Evolutionary conservation across 176 grass and related monocot genomes (phyloP), one percentile per base, ranked within the genome.

Genomic region (Metroxylon sagu): DNA sequence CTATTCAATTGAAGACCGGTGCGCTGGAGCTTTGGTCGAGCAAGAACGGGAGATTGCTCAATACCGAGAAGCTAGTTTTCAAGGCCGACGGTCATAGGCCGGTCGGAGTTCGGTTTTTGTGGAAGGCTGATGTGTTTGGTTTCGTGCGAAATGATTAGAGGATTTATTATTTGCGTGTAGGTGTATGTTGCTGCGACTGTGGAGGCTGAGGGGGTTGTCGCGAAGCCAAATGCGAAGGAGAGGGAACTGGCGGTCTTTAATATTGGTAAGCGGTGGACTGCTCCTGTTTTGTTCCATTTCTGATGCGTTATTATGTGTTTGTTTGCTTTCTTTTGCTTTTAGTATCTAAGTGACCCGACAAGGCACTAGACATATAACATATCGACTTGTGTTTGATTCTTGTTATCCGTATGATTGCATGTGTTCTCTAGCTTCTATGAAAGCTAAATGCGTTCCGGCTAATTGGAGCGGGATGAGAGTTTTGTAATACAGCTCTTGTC

Each of bases 41-140:
- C 49, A 92, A 76, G 52, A 98, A 89, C 70, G 82, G 93, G 77
- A 89, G 73, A 76, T 66, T 98, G 76, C 84, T 98, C 26, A 85
- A 98, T 71, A 89, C 84, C 17, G 87, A 98, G 59, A 98, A 98
- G 70, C 75, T 98, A 15, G 83, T 92, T 52, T 98, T 98, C 70
- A 71, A 85, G 64, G 78, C 88, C 35, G 79, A 83, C 23, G 67
- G 60, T 72, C 68, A 28, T 23, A 15, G 68, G 16, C 70, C 62
- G 64, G 88, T 88, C 23, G 59, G 73, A 55, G 4, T 64, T 76
- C 18, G 17, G 52, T 18, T 1, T 16, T 49, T 16, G 3, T 4
- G 35, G 35, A 43, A 12, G 35, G 10, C 10, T 43, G 35, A 14
- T 43, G 35, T 14, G 35, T 43, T 0, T 14, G 2, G 35, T 43